Evolutionary conservation across 352 stramenopile species (phyloP).

Genomic region (Phytopythium cucurbitacearum): DNA sequence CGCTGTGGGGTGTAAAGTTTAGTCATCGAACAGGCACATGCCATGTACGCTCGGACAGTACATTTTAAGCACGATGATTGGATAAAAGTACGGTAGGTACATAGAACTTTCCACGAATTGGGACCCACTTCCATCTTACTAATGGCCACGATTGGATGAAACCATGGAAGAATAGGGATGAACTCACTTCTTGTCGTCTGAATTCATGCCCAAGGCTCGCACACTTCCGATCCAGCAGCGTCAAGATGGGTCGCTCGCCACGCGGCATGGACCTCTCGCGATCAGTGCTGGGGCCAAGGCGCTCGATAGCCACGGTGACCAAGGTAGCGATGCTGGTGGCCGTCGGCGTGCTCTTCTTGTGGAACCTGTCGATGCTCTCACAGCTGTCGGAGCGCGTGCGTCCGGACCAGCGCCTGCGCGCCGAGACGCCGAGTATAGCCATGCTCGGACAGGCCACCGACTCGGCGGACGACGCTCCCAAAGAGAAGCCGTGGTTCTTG

Average conservation of each 20-base stretch:
- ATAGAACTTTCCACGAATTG: no score
- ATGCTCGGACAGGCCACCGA: slow-evolving; percentile 9
- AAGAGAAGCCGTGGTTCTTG: slow-evolving; percentile 42
- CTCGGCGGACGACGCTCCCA: slow-evolving; percentile 3
- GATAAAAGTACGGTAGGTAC: no score
- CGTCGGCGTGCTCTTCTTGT: slow-evolving; percentile 40
- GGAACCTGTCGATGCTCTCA: slow-evolving; percentile 50
- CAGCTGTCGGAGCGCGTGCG: slow-evolving; percentile 13
- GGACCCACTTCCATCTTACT: no score
- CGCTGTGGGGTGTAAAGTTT: no score
- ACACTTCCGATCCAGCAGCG: no score
- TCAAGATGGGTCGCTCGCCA: neutral
- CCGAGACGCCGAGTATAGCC: neutral
- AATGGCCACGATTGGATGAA: no score
- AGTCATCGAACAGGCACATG: no score
- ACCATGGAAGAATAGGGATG: no score
- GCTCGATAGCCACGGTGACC: neutral
- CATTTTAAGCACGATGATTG: no score
- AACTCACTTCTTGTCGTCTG: no score
- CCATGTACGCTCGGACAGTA: no score
- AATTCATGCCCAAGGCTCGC: no score
- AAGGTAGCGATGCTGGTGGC: slow-evolving; percentile 18
- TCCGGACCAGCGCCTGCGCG: neutral
- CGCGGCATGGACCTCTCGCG: neutral
- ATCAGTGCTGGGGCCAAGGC: neutral